These are phyloP conservation scores for Sparassis latifolia DNA, from an alignment of 1,284 basidiomycete genomes.

Conservation along the genomic window DNA sequence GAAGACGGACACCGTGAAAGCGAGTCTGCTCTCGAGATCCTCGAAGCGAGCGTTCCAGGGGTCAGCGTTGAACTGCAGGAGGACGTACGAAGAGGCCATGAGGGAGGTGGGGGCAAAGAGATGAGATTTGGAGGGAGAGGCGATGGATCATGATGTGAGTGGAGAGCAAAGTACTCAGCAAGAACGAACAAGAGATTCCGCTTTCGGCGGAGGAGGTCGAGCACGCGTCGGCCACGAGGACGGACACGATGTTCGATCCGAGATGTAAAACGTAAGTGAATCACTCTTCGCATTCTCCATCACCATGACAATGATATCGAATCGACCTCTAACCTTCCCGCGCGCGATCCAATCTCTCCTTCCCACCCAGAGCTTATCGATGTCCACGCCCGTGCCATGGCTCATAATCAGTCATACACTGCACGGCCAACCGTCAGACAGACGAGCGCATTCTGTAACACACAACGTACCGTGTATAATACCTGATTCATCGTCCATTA, in stretches of 20 bases:
- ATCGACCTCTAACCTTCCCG: too few relatives aligned
- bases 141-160: constrained; percentile 1
- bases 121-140: constrained; percentile 14
- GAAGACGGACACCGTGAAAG: constrained; percentile 57
- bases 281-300: too few relatives aligned
- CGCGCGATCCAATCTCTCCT: too few relatives aligned
- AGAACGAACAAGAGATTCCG: constrained; percentile 20
- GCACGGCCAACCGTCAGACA: constrained; percentile 8
- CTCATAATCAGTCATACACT: constrained; percentile 19
- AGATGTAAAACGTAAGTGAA: too few relatives aligned
- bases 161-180: background rate
- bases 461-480: constrained; percentile 22
- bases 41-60: constrained; percentile 54
- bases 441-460: constrained; percentile 1
- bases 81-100: constrained; percentile 38
- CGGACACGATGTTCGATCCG: constrained; percentile 15
- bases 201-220: constrained; percentile 9
- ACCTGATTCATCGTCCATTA: constrained; percentile 11
- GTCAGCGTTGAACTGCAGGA: constrained; percentile 59
- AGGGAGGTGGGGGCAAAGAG: constrained; percentile 15
- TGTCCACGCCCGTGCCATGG: too few relatives aligned
- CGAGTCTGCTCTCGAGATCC: constrained; percentile 52
- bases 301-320: too few relatives aligned
- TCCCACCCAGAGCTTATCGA: too few relatives aligned
- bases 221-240: constrained; percentile 24